Base-by-base conservation (phyloP, 306 rosid species). In the Heteromeles arbutifolia region DNA sequence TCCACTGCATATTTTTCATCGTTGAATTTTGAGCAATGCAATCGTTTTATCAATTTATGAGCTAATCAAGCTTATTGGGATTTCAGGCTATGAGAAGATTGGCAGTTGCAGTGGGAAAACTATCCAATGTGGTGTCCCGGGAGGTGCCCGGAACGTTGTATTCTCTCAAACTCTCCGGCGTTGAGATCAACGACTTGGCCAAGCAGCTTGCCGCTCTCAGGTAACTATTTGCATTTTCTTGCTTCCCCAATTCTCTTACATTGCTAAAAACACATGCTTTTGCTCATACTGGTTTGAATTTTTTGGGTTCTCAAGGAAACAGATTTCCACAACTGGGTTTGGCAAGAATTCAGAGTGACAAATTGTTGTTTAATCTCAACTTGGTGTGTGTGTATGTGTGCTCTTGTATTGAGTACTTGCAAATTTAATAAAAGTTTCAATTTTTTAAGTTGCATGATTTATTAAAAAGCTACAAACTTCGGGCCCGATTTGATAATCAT, bases 151-250 rank as follows among this genome's bases (percentile, higher is more conserved):
- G 90, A 62, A 87, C 83, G 74, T 79, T 87, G 34, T 70, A 56
- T 70, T 87, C 90, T 83, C 80, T 86, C 67, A 84, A 85, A 76
- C 96, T 90, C 74, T 90, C 90, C 32, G 69, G 74, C 19, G 68
- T 81, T 78, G 90, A 90, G 81, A 76, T 90, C 66, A 80, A 83
- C 29, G 86, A 88, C 50, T 82, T 90, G 62, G 74, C 81, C 65
- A 85, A 79, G 80, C 84, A 84, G 73, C 86, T 90, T 76, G 62
- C 62, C 29, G 69, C 31, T 76, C 80, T 83, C 67, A 84, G 88
- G 92, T 88, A 62, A 7, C 17, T 2, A 67, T 17, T 72, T 14
- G 6, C 6, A 15, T 19, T 12, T 15, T 22, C 14, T 4, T 44
- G 1, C 50, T 54, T 63, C 1, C 62, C 3, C 29, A 12, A 52